These are phyloP conservation scores for Verticillium alfalfae DNA, from an alignment of 2,329 filamentous ascomycete species.

Conservation along the genomic window DNA sequence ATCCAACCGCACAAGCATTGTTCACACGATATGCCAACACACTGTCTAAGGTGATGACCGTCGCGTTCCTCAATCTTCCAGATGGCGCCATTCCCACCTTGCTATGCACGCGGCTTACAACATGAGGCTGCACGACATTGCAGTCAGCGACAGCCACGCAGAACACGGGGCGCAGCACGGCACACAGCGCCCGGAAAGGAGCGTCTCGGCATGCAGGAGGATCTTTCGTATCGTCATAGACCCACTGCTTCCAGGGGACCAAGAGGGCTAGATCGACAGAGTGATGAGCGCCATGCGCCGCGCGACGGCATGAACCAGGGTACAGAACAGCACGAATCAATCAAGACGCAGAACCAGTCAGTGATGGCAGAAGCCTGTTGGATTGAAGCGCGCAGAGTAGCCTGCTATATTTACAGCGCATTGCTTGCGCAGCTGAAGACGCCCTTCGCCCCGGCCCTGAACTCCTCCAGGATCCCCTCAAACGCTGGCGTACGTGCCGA, in stretches of 20 bases:
- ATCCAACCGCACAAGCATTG: too few relatives aligned
- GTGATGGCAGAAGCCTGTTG: too few relatives aligned
- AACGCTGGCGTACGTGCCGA: conserved; percentile 75
- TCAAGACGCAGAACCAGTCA: too few relatives aligned
- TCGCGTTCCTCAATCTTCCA: neutral
- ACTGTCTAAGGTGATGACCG: neutral
- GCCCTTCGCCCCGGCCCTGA: conserved; percentile 53
- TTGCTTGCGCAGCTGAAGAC: conserved; percentile 72
- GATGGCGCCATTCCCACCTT: neutral
- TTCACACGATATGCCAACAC: too few relatives aligned
- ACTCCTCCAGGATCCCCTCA: conserved; percentile 69
- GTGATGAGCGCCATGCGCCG: too few relatives aligned
- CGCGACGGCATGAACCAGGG: too few relatives aligned
- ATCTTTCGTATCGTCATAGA: neutral
- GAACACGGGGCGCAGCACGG: neutral
- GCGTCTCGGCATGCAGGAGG: neutral
- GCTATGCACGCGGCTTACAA: neutral
- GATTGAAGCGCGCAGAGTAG: too few relatives aligned
- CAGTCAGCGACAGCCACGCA: neutral
- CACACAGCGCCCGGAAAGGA: neutral
- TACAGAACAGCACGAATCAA: too few relatives aligned
- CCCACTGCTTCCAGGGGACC: too few relatives aligned
- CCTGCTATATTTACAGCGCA: conserved; percentile 42
- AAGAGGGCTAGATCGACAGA: too few relatives aligned
- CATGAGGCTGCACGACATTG: neutral